Conservation (phyloP, 2,329 filamentous ascomycete genomes). For the Colletotrichum horii region DNA sequence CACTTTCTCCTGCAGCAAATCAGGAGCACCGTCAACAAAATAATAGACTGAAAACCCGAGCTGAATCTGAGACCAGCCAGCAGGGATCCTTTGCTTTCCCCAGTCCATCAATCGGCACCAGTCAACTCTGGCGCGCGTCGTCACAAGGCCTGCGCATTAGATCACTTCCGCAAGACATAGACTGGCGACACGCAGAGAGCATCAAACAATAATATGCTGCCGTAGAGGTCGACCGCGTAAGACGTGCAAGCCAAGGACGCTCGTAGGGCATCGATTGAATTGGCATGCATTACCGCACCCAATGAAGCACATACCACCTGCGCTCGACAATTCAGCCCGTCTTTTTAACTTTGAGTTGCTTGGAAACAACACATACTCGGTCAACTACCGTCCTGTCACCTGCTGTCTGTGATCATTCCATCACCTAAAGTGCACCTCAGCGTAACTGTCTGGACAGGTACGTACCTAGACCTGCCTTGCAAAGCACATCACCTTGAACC, state of each 20-base stretch:
- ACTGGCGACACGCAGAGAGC: not conserved
- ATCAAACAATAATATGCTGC: not conserved
- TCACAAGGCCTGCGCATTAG: not conserved
- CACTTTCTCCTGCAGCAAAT: not conserved
- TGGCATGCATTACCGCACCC: not conserved
- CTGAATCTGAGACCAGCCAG: conserved; percentile 18
- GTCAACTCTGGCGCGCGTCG: not conserved
- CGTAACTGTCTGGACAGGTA: not conserved
- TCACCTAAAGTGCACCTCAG: not conserved
- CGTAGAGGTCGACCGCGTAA: not conserved
- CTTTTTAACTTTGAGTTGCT: not conserved
- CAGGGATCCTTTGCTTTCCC: conserved; percentile 1
- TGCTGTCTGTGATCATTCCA: not conserved
- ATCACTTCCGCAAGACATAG: not conserved
- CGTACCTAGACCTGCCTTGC: not conserved
- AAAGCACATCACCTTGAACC: not conserved
- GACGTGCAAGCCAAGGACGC: not conserved
- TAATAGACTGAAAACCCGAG: conserved; percentile 8
- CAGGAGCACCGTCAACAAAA: not conserved
- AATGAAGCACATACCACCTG: not conserved
- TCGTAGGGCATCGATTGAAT: not conserved
- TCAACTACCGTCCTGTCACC: not conserved
- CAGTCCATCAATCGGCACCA: not conserved
- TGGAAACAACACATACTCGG: not conserved
- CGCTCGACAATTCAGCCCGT: not conserved